Base-by-base conservation (phyloP, 2,329 filamentous ascomycete species). In the Thermoascus crustaceus region DNA sequence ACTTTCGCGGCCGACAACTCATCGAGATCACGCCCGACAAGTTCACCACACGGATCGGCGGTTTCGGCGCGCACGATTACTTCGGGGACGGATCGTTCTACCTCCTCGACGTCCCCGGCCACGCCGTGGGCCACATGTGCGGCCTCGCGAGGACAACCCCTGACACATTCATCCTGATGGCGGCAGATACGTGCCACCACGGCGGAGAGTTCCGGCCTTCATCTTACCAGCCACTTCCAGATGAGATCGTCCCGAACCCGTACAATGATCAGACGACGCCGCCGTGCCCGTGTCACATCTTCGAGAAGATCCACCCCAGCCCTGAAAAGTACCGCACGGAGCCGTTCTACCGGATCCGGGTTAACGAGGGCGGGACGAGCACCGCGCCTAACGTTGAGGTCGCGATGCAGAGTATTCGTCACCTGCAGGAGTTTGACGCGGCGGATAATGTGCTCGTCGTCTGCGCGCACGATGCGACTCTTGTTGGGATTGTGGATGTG, bases 1-100 rank as follows among this genome's bases (percentile, higher is more conserved):
- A 14, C 10, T 20, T 37, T 26, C 27, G 18, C 33, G 23, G 42
- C 34, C 30, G 30, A 8, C 30, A 32, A 19, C 30, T 32, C 30
- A 14, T 32, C 17, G 30, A 32, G 8, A 32, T 32, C 10, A 32
- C 30, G 7, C 30, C 7, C 5, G 30, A 32, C 30, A 32, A 32
- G 19, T 24, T 39, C 13, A 8, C 13, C 16, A 13, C 26, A 2
- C 31, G 37, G n/a, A 42, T 51, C 22, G 40, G 40, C 19, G 14
- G 17, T 6, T 40, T 42, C 9, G 17, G 14, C 10, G 37, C 40
- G 4, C 17, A 32, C 22, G 72, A 75, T 46, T 75, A 66, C 45
- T 75, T 75, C 40, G 64, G 65, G 4, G 72, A 75, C 43, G 71
- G 71, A 1, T 64, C 56, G 18, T 73, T 76, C 44, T 74, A 73